Evolutionary conservation across 176 grass and related monocot genomes (phyloP).

Genomic region (Oropetium thomaeum): DNA sequence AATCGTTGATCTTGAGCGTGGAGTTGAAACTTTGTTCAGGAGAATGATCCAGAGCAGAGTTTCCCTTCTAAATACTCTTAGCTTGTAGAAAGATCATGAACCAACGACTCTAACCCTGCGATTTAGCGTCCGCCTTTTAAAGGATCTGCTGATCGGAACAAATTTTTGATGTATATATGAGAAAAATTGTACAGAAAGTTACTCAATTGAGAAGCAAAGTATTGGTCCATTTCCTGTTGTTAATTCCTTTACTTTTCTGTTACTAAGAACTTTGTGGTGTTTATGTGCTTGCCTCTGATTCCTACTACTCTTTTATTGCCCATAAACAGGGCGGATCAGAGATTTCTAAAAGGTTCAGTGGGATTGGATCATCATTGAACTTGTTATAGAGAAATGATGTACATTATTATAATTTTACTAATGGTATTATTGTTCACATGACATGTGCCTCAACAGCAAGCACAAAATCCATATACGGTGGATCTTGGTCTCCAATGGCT

Average conservation of each 20-base stretch:
- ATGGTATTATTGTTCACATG: background rate
- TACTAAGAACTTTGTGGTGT: background rate
- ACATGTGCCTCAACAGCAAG: constrained; percentile 17
- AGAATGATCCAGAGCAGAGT: constrained; percentile 16
- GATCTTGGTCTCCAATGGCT: constrained; percentile 27
- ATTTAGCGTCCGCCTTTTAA: background rate
- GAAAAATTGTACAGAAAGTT: constrained; percentile 13
- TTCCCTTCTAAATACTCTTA: constrained; percentile 35
- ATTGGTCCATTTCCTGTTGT: constrained; percentile 31
- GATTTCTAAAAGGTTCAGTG: background rate
- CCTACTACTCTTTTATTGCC: background rate
- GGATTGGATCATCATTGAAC: background rate
- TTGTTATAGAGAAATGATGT: background rate
- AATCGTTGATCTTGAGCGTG: constrained; percentile 21
- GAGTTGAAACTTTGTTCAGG: constrained; percentile 33
- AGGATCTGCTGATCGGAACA: constrained; percentile 7
- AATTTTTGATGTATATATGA: constrained; percentile 23
- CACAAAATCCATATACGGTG: constrained; percentile 37
- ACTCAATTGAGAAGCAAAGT: constrained; percentile 15
- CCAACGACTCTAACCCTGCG: background rate
- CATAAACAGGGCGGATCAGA: background rate
- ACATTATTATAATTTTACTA: background rate
- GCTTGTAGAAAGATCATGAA: constrained; percentile 17
- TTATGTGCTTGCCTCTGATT: background rate
- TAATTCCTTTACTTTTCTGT: constrained; percentile 11